Evolutionary conservation across 768 basidiomycete species (phyloP), one percentile per base, ranked within the genome.

Genomic region (Amylocystis lapponica): DNA sequence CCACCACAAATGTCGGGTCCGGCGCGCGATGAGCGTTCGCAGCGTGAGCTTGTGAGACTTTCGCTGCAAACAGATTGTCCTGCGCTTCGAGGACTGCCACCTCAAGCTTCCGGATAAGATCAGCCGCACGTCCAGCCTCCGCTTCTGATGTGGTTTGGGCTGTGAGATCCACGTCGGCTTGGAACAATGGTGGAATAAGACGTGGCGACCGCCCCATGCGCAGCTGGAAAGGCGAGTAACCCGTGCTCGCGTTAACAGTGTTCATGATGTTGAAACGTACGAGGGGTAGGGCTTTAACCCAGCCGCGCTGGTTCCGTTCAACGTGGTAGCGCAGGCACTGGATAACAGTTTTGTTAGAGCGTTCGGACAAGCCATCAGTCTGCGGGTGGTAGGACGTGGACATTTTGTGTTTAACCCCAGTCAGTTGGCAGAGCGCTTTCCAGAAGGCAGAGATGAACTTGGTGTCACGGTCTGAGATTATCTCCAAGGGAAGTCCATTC

Each of bases 401-500:
- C 53, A 69, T 49, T 11, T 52, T 51, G 0, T 64, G 49, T 17
- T 63, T 53, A 13, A 57, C 53, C 5, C 63, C 62, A 2, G 61
- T 49, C 3, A 58, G 45, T 6, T 26, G 19, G 36, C 54, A 41
- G 3, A 69, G 45, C 0, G 49, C 50, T 8, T 33, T 38, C 69
- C 68, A 70, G 52, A 70, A 69, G 0, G n/a, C 5, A 0, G 56
- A 59, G 1, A 63, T 58, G 47, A 69, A 69, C 5, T 60, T 48
- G 1, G 54, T 47, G 38, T 66, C 60, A 10, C 63, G 45, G 41
- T 68, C 62, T 9, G 52, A 57, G 13, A 71, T 51, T 23, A 71
- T 63, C 2, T 48, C 22, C 0, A 37, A n/a, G 0, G 60, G 66
- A 0, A 65, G 33, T 0, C 65, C 62, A 19, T 47, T 46, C 38